A percentile compares a stretch with the other conserved stretches of the same genome.
phyloP scores from a whole-genome alignment of 2,329 filamentous ascomycete genomes.

The Aureobasidium melanogenum region DNA sequence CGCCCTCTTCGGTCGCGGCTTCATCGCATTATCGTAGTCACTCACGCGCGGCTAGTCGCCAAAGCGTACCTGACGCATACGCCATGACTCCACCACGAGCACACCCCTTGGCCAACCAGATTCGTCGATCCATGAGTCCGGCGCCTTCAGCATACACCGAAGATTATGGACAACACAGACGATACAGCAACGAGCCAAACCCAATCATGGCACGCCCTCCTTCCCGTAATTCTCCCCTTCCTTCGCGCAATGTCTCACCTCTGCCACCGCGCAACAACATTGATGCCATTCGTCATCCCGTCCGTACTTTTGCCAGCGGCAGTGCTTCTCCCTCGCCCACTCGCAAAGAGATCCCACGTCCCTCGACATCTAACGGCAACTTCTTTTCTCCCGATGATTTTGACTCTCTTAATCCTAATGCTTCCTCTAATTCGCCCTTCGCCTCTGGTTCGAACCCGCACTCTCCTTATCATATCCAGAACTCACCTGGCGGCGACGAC shows the following conservation, averaged over 20 bases:
- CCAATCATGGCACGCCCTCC: slow-evolving; percentile 23
- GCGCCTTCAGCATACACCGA: slow-evolving; percentile 15
- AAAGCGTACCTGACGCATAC: slow-evolving; percentile 26
- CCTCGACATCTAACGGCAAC: slow-evolving; percentile 43
- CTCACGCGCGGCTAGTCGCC: slow-evolving; percentile 18
- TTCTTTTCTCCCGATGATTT: slow-evolving; percentile 72
- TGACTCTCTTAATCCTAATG: slow-evolving; percentile 57
- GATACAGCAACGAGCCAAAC: slow-evolving; percentile 14
- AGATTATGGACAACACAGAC: not conserved
- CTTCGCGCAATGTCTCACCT: slow-evolving; percentile 15
- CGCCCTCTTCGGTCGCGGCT: slow-evolving; percentile 12
- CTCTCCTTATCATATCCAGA: slow-evolving; percentile 19
- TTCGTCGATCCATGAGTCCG: slow-evolving; percentile 24
- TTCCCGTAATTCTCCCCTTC: slow-evolving; percentile 15
- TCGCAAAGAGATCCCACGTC: slow-evolving; percentile 60
- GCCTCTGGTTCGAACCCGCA: slow-evolving; percentile 15
- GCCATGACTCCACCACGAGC: slow-evolving; percentile 23
- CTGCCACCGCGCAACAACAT: slow-evolving; percentile 26
- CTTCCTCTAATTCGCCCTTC: slow-evolving; percentile 13
- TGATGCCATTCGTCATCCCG: slow-evolving; percentile 22
- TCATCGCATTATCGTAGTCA: slow-evolving; percentile 15
- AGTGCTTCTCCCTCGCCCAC: slow-evolving; percentile 31
- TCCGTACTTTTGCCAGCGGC: slow-evolving; percentile 8
- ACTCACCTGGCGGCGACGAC: not conserved
- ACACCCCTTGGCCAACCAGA: slow-evolving; percentile 28